Evolutionary conservation across 768 basidiomycete genomes (phyloP).

Genomic region (Steccherinum ochraceum): DNA sequence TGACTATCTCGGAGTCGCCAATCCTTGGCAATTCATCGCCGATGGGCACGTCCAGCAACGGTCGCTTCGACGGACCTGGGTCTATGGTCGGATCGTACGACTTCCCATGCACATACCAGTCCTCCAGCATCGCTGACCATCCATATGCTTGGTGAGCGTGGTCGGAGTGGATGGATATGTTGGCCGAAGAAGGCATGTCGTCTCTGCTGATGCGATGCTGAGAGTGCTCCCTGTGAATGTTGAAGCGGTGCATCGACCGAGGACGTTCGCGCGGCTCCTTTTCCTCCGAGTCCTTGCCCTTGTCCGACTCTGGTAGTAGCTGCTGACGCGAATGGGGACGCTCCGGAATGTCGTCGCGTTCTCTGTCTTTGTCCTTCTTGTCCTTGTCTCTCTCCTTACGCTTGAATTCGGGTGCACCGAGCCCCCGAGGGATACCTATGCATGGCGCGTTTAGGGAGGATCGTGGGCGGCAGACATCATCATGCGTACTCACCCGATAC

Average conservation of each 20-base stretch:
- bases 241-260: not conserved
- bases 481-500: slow-evolving; percentile 49
- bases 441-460: no score
- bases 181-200: slow-evolving; percentile 2
- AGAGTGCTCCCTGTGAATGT: slow-evolving; percentile 1
- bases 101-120: slow-evolving; percentile 50
- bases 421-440: slow-evolving; percentile 71
- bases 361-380: slow-evolving; percentile 31
- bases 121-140: slow-evolving; percentile 74
- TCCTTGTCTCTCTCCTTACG: slow-evolving; percentile 48
- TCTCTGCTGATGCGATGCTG: slow-evolving; percentile 7
- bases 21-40: slow-evolving; percentile 13
- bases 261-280: slow-evolving; percentile 1
- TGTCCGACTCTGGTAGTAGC: slow-evolving; percentile 19
- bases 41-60: not conserved
- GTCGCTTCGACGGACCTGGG: not conserved
- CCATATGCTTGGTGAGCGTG: slow-evolving; percentile 30
- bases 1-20: slow-evolving; percentile 2
- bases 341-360: slow-evolving; percentile 24
- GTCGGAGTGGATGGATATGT: slow-evolving; percentile 1
- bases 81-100: not conserved
- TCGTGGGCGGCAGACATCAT: no score
- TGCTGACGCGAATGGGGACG: slow-evolving; percentile 17
- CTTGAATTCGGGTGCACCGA: slow-evolving; percentile 67
- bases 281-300: not conserved